Evolutionary conservation across 2,329 filamentous ascomycete genomes (phyloP).

Genomic region (Claviceps maximensis): DNA sequence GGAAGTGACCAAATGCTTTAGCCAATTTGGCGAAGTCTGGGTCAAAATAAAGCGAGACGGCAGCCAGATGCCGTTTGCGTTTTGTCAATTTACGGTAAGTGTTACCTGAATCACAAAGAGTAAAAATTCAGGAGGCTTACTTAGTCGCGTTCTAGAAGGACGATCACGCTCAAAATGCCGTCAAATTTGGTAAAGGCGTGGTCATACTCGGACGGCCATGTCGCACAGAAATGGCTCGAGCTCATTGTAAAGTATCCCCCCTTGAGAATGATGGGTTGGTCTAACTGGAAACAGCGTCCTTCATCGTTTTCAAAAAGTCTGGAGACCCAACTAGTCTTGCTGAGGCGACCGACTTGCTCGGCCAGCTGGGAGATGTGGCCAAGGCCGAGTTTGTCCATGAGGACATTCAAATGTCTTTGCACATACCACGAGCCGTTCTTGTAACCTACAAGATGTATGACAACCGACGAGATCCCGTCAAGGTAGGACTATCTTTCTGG

Average conservation of each 20-base stretch:
- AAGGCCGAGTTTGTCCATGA: constrained; percentile 24
- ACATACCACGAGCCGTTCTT: constrained; percentile 26
- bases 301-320: constrained; percentile 28
- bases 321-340: constrained; percentile 23
- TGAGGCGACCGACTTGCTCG: constrained; percentile 32
- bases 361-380: constrained; percentile 29
- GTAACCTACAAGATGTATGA: constrained; percentile 40
- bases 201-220: constrained; percentile 42
- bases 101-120: background rate
- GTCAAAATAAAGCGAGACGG: constrained; percentile 50
- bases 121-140: background rate
- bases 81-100: constrained; percentile 49
- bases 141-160: constrained; percentile 25
- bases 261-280: background rate
- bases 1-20: constrained; percentile 39
- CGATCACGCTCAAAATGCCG: constrained; percentile 34
- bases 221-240: constrained; percentile 46
- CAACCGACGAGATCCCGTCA: constrained; percentile 32
- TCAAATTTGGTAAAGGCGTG: constrained; percentile 31
- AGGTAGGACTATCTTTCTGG: constrained; percentile 23
- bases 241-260: constrained; percentile 39
- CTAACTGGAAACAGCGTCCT: constrained; percentile 30
- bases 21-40: constrained; percentile 40
- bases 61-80: constrained; percentile 48
- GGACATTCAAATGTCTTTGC: constrained; percentile 19